Evolutionary conservation across 345 rosid genomes (phyloP).

Genomic region (Rhodamnia rubescens): DNA sequence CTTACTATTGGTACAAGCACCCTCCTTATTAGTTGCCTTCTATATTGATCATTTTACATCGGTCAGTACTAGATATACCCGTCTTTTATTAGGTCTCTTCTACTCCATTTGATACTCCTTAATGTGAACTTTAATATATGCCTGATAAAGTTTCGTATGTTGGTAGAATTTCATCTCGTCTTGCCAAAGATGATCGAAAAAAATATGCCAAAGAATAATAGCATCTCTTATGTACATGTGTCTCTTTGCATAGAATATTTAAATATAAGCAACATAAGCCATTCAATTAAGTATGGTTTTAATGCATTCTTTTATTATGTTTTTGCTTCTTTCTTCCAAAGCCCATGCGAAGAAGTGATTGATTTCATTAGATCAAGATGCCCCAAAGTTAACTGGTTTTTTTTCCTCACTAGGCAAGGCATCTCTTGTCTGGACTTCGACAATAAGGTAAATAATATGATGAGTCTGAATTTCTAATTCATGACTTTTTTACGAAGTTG

Average conservation of each 20-base stretch:
- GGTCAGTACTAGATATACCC: background rate
- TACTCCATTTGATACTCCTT: background rate
- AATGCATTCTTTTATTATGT: background rate
- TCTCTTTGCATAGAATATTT: background rate
- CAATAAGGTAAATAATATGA: conserved; percentile 38
- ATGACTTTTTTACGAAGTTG: background rate
- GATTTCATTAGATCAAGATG: background rate
- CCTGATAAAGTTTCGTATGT: background rate
- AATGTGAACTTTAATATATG: background rate
- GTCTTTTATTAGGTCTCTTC: background rate
- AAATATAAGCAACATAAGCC: background rate
- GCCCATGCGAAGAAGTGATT: background rate
- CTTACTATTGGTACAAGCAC: background rate
- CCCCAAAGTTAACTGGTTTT: background rate
- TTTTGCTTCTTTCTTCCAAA: background rate
- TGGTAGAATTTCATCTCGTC: background rate
- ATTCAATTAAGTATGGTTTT: background rate
- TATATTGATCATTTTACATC: background rate
- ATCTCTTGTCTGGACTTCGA: conserved; percentile 71
- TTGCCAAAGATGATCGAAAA: background rate
- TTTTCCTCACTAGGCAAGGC: conserved; percentile 38
- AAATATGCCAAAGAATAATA: background rate
- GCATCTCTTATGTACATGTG: background rate
- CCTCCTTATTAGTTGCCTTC: background rate
- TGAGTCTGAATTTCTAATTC: background rate